These are phyloP conservation scores for Malus hybrid DNA, from an alignment of 331 rosid genomes.

Conservation along the genomic window DNA sequence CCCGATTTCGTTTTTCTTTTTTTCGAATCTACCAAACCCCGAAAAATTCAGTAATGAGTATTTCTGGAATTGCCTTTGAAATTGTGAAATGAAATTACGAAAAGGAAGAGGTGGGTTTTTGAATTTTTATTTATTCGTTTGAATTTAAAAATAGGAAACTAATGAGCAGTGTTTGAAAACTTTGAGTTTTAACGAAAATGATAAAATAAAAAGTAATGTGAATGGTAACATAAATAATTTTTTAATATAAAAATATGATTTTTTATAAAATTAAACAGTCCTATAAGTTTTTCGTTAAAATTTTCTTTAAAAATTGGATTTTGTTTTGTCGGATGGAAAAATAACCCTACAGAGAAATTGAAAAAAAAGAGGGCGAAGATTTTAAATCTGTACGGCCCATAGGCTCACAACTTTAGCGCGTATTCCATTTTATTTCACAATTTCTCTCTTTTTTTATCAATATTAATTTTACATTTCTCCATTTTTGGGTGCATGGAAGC, in stretches of 20 bases:
- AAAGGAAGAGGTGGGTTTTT: not conserved
- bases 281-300: rapidly evolving
- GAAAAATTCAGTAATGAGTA: not conserved
- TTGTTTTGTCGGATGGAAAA: not conserved
- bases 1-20: not conserved
- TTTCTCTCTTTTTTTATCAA: too few relatives aligned
- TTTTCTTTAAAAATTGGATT: too few relatives aligned
- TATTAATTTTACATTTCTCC: too few relatives aligned
- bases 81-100: not conserved
- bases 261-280: rapidly evolving
- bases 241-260: too few relatives aligned
- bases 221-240: too few relatives aligned
- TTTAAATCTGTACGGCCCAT: conserved; percentile 10
- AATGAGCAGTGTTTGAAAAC: not conserved
- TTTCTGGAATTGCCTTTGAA: not conserved
- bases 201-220: too few relatives aligned
- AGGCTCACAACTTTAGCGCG: too few relatives aligned
- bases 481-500: too few relatives aligned
- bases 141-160: conserved; percentile 28
- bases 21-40: not conserved
- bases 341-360: conserved; percentile 31
- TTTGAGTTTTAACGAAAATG: not conserved
- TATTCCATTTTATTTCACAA: too few relatives aligned
- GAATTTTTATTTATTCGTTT: not conserved
- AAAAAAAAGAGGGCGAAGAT: conserved; percentile 5